These are phyloP conservation scores for Phytophthora quininea DNA, from an alignment of 352 stramenopile genomes.

Conservation along the genomic window DNA sequence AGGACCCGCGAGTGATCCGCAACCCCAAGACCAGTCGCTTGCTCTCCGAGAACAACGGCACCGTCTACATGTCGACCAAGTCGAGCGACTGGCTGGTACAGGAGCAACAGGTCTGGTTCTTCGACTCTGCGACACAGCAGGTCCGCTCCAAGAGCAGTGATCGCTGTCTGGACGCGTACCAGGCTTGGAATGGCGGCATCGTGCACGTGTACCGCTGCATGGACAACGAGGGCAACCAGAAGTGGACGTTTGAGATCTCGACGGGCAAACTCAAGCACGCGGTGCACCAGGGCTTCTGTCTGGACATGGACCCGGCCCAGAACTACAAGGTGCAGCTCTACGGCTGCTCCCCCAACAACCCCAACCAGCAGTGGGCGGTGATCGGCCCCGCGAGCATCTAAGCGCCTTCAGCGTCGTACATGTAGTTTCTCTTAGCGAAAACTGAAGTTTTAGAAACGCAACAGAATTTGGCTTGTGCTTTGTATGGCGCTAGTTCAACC, in stretches of 20 bases:
- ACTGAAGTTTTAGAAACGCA: slow-evolving; percentile 6
- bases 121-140: slow-evolving; percentile 34
- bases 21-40: slow-evolving; percentile 21
- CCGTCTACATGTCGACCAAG: slow-evolving; percentile 28
- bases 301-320: slow-evolving; percentile 4
- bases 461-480: too few species aligned
- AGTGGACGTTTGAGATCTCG: slow-evolving; percentile 49
- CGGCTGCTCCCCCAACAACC: slow-evolving; percentile 55
- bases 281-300: slow-evolving; percentile 42
- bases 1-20: slow-evolving; percentile 16
- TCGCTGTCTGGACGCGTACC: too few species aligned
- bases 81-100: slow-evolving; percentile 38
- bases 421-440: not conserved
- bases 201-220: too few species aligned
- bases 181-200: too few species aligned
- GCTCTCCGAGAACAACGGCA: slow-evolving; percentile 34
- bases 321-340: slow-evolving; percentile 69
- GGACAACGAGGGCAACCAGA: not conserved
- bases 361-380: slow-evolving; percentile 60
- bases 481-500: slow-evolving; percentile 11
- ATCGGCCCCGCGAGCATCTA: slow-evolving; percentile 14
- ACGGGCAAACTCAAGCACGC: slow-evolving; percentile 42
- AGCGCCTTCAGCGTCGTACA: not conserved
- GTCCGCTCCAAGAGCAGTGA: slow-evolving; percentile 4
- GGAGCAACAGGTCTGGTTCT: slow-evolving; percentile 52